Percentiles rank a stretch among this genome's conserved stretches.
Conservation (phyloP, 345 rosid species). For the Brassica napus region DNA sequence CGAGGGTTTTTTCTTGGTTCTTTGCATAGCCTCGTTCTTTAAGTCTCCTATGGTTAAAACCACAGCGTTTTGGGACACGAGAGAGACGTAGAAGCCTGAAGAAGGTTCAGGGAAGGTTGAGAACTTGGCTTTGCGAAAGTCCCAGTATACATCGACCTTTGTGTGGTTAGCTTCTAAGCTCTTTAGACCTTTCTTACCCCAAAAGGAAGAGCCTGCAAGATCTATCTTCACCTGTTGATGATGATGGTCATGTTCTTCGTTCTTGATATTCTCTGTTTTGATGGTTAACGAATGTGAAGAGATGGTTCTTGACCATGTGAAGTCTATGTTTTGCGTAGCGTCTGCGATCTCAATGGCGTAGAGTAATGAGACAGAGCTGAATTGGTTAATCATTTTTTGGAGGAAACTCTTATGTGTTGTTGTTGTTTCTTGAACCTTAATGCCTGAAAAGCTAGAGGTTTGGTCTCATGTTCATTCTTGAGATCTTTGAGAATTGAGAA, state of each 20-base stretch:
- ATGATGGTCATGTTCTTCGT: constrained; percentile 42
- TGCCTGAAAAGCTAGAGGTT: not conserved
- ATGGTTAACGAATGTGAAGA: constrained; percentile 51
- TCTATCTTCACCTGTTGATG: constrained; percentile 61
- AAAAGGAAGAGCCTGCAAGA: constrained; percentile 60
- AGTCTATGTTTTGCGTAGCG: constrained; percentile 43
- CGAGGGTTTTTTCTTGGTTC: constrained; percentile 56
- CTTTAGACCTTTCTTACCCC: constrained; percentile 77
- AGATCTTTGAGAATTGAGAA: constrained; percentile 11
- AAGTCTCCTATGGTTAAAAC: constrained; percentile 58
- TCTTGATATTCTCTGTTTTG: constrained; percentile 46
- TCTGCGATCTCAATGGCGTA: constrained; percentile 52
- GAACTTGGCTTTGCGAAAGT: constrained; percentile 68
- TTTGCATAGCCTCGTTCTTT: constrained; percentile 55
- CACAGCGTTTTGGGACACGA: constrained; percentile 50
- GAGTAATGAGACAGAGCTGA: constrained; percentile 47
- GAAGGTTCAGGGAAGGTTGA: constrained; percentile 58
- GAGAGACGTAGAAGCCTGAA: constrained; percentile 59
- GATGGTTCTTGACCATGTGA: constrained; percentile 58
- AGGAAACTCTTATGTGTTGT: constrained; percentile 2
- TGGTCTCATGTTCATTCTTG: not conserved
- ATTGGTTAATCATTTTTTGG: constrained; percentile 24
- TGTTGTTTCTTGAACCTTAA: constrained; percentile 16
- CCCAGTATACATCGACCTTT: constrained; percentile 65
- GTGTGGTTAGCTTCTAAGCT: constrained; percentile 47